Percentiles rank a stretch among this genome's conserved stretches.
Conservation (phyloP, 1,284 basidiomycete species). For the Ganoderma lucidum region DNA sequence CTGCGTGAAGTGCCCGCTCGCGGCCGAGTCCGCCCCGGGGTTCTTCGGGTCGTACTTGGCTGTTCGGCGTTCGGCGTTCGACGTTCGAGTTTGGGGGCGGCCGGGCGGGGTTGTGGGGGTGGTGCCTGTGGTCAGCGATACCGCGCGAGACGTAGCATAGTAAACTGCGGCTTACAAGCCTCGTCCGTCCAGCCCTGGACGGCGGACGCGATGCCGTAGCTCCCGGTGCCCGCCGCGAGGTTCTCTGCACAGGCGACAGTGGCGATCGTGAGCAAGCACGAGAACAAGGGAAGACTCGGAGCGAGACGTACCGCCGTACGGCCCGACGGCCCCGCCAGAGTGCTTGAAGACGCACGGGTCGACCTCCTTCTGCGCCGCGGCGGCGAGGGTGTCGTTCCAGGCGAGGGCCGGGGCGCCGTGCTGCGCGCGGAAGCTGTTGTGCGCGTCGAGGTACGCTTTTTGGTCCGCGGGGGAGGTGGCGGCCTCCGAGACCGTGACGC, state of each 20-base stretch:
- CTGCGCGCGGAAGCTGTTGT: conserved; percentile 65
- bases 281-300: neutral
- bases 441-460: conserved; percentile 55
- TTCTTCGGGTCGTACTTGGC: conserved; percentile 64
- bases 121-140: too few species aligned
- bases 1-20: conserved; percentile 69
- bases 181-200: neutral
- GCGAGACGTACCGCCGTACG: conserved; percentile 59
- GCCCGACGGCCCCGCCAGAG: conserved; percentile 67
- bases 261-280: too few species aligned
- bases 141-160: too few species aligned
- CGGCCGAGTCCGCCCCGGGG: conserved; percentile 49
- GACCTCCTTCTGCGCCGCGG: conserved; percentile 72
- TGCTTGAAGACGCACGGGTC: conserved; percentile 68
- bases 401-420: conserved; percentile 66
- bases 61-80: too few species aligned
- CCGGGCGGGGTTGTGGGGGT: too few species aligned
- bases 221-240: conserved; percentile 46
- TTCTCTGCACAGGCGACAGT: conserved; percentile 55
- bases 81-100: neutral
- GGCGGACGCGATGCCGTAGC: neutral
- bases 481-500: conserved; percentile 47
- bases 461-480: conserved; percentile 46
- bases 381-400: conserved; percentile 64
- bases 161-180: too few species aligned